Evolutionary conservation across 306 rosid genomes (phyloP), one percentile per base, ranked within the genome.

Genomic region (Albizia julibrissin): DNA sequence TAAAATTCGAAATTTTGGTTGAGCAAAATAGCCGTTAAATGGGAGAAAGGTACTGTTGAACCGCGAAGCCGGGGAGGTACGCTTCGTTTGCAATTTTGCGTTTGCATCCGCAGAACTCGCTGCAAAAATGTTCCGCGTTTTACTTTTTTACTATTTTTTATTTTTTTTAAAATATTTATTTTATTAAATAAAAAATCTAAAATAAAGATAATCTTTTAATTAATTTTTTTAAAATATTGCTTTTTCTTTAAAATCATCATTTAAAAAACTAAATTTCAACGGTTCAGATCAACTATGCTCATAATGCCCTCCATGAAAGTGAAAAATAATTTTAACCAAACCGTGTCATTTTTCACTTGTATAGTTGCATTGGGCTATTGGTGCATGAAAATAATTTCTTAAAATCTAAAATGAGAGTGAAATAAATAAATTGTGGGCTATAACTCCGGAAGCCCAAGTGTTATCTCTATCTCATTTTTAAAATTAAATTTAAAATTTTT

Each of bases 11-110:
- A 81, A 34, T 52, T 31, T 84, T 69, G 15, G 15, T 84, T 76
- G 3, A 27, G 77, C 59, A 67, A 67, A n/a, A 39, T 75, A 70
- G 74, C 82, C 87, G 84, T 87, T 87, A 66, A 67, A 43, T 78
- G n/a, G 5, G 39, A 47, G 61, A 19, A 56, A 64, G 72, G 70
- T 0, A 49, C 86, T 69, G 79, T 79, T 47, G 42, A 66, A 79
- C 62, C 78, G 79, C 54, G 54, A 78, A 77, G 43, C n/a, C 59
- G 11, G 4, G 34, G 18, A 1, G 31, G 26, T 46, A 24, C 29
- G 0, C 64, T 22, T 58, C 29, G 3, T 22, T 3, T 47, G 54
- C 54, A 47, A 1, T 47, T 47, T 16, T 47, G 54, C 8, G 0
- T 47, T 47, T 47, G 8, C 21, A 47, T 58, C 14, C 64, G 1